Conservation (phyloP, 805 yeast species). For the Nadsonia fulvescens region DNA sequence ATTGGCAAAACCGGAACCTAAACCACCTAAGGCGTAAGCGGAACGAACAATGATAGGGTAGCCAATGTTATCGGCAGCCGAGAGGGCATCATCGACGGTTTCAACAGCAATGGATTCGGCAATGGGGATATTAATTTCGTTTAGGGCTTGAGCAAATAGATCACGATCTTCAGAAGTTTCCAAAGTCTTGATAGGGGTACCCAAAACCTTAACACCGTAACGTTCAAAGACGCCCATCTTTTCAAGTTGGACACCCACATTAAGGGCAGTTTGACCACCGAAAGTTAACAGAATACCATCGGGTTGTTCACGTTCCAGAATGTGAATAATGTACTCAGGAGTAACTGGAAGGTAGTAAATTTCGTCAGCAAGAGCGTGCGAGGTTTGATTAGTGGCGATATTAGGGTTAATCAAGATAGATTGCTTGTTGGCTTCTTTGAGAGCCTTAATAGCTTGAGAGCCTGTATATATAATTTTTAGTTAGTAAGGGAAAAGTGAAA, state of each 20-base stretch:
- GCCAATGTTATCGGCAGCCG: conserved; percentile 77
- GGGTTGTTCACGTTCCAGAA: conserved; percentile 89
- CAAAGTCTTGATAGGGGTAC: conserved; percentile 91
- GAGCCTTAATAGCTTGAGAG: conserved; percentile 92
- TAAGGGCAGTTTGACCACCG: conserved; percentile 97
- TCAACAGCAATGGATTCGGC: conserved; percentile 95
- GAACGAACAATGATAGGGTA: conserved; percentile 96
- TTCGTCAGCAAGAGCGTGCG: conserved; percentile 88
- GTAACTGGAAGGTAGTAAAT: conserved; percentile 92
- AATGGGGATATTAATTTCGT: conserved; percentile 87
- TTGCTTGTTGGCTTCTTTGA: conserved; percentile 72
- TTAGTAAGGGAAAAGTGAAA: too few species aligned
- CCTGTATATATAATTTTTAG: too few species aligned
- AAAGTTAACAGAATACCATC: conserved; percentile 91
- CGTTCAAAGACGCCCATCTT: conserved; percentile 87
- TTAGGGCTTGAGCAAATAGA: conserved; percentile 82
- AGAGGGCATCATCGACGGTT: conserved; percentile 77
- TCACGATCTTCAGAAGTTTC: conserved; percentile 98
- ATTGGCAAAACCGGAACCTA: conserved; percentile 92
- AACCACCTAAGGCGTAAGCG: conserved; percentile 92
- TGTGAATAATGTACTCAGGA: conserved; percentile 86
- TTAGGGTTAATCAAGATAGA: conserved; percentile 86
- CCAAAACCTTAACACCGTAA: conserved; percentile 83
- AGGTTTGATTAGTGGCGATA: conserved; percentile 92
- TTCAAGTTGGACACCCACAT: conserved; percentile 88